These are phyloP conservation scores for Funneliformis mosseae DNA, from an alignment of 192 early-diverging fungal genomes.

Conservation along the genomic window DNA sequence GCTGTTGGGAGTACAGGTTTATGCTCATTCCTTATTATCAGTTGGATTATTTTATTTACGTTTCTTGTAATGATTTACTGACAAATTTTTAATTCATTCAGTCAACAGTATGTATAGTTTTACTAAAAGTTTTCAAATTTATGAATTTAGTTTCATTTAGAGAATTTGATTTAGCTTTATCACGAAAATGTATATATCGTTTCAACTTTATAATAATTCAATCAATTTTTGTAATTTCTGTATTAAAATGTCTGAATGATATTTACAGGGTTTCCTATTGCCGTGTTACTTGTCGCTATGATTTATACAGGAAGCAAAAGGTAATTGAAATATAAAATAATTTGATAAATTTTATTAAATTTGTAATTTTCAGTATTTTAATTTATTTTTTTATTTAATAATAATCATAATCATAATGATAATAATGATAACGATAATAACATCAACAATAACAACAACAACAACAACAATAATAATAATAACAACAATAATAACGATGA, in stretches of 20 bases:
- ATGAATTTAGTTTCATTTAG: conserved; percentile 16
- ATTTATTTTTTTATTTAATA: not conserved
- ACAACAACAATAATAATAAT: too few species aligned
- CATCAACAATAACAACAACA: too few species aligned
- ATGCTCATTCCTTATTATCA: not conserved
- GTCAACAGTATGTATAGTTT: not conserved
- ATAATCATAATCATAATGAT: too few species aligned
- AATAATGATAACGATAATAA: not conserved
- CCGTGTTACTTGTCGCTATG: conserved; percentile 85
- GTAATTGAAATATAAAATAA: conserved; percentile 24
- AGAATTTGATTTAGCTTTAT: conserved; percentile 1
- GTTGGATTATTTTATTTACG: not conserved
- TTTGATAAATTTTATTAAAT: not conserved
- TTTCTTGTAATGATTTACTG: not conserved
- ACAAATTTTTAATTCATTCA: not conserved
- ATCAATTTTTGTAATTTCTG: conserved; percentile 1
- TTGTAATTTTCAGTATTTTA: conserved; percentile 12
- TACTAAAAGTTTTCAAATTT: conserved; percentile 8
- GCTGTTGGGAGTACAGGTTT: conserved; percentile 72
- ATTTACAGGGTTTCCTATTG: conserved; percentile 80
- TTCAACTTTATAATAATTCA: not conserved
- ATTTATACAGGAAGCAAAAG: conserved; percentile 97
- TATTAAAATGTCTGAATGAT: not conserved
- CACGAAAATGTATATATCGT: conserved; percentile 12
- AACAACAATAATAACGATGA: not conserved